A percentile compares a stretch with the other conserved stretches of the same genome.
Evolutionary conservation across 331 rosid species (phyloP).

Genomic region (Prunus yedoensis): DNA sequence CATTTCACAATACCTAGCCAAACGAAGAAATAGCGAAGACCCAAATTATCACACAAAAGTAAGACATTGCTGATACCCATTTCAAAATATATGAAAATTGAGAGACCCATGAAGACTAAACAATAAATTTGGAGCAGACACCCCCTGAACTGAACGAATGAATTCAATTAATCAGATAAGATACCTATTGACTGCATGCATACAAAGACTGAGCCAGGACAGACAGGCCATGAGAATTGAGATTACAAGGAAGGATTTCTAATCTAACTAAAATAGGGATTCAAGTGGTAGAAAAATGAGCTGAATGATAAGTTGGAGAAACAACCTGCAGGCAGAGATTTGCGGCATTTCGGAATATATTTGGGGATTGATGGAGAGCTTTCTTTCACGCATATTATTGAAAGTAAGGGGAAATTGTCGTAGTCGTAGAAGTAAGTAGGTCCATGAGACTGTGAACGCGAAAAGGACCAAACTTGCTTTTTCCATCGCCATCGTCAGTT

Average conservation of each 20-base stretch:
- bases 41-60: constrained; percentile 12
- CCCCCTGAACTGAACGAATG: too few species aligned
- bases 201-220: too few species aligned
- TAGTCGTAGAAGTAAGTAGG: constrained; percentile 32
- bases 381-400: neutral
- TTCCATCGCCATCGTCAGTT: neutral
- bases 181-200: too few species aligned
- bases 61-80: constrained; percentile 8
- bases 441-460: constrained; percentile 30
- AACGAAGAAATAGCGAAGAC: constrained; percentile 24
- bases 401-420: neutral
- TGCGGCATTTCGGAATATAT: constrained; percentile 54
- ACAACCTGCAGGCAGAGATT: constrained; percentile 39
- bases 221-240: too few species aligned
- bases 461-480: neutral
- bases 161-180: too few species aligned
- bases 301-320: neutral
- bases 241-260: neutral
- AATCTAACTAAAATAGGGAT: too few species aligned
- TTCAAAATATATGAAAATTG: neutral
- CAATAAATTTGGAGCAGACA: neutral
- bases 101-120: neutral
- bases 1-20: constrained; percentile 14
- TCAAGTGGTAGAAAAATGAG: neutral
- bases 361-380: too few species aligned